Evolutionary conservation across 192 early-diverging fungal species (phyloP).

Genomic region (Coemansia sp.): DNA sequence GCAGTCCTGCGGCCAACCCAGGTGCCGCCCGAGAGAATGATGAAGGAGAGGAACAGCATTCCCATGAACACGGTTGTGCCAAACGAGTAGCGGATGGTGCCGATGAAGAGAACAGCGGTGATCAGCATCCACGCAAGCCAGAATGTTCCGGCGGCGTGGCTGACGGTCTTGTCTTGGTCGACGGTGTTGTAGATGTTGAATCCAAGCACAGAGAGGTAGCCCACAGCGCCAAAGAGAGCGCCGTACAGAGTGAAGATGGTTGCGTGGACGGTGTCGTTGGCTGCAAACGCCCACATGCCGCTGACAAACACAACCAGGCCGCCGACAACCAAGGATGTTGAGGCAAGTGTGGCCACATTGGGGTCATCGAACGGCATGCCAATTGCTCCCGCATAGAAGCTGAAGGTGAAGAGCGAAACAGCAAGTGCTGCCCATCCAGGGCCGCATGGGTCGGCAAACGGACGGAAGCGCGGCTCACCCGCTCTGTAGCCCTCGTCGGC

Average conservation of each 20-base stretch:
- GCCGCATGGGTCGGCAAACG: slow-evolving; percentile 48
- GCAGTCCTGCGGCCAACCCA: slow-evolving; percentile 56
- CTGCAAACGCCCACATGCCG: slow-evolving; percentile 73
- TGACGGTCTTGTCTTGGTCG: slow-evolving; percentile 56
- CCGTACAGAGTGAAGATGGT: slow-evolving; percentile 76
- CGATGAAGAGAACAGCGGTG: slow-evolving; percentile 67
- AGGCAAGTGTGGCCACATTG: slow-evolving; percentile 48
- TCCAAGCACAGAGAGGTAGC: slow-evolving; percentile 51
- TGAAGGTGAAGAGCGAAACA: slow-evolving; percentile 52
- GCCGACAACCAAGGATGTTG: slow-evolving; percentile 52
- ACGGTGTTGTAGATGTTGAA: slow-evolving; percentile 60
- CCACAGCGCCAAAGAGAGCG: slow-evolving; percentile 66
- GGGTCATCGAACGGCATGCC: slow-evolving; percentile 54
- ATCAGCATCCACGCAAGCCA: slow-evolving; percentile 70
- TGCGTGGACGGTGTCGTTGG: slow-evolving; percentile 82
- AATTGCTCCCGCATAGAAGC: slow-evolving; percentile 55
- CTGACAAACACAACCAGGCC: slow-evolving; percentile 54
- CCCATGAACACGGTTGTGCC: slow-evolving; percentile 64
- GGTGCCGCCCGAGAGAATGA: slow-evolving; percentile 64
- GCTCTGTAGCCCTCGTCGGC: slow-evolving; percentile 18
- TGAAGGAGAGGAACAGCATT: slow-evolving; percentile 63
- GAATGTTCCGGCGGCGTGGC: slow-evolving; percentile 64
- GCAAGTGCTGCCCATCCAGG: slow-evolving; percentile 54
- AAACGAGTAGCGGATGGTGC: slow-evolving; percentile 61
- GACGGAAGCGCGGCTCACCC: slow-evolving; percentile 47